phyloP scores from a whole-genome alignment of 805 yeast genomes.

The Wickerhamomyces silvicola region DNA sequence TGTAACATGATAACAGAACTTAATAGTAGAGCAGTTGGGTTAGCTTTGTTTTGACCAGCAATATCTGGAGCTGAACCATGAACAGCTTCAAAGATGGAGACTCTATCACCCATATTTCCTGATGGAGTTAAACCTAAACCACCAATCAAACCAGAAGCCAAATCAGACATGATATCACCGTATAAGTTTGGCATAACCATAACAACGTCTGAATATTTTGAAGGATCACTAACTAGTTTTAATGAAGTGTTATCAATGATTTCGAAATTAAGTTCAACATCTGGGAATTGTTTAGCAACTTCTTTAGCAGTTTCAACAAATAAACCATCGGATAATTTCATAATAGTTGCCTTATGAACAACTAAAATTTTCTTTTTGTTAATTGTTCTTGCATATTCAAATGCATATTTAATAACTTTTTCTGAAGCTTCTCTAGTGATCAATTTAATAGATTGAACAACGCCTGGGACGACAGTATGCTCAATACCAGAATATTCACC shows the following conservation, averaged over 20 bases:
- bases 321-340: constrained; percentile 97
- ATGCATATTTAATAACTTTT: constrained; percentile 94
- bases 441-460: constrained; percentile 94
- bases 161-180: constrained; percentile 98
- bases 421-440: constrained; percentile 96
- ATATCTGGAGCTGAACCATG: constrained; percentile 99
- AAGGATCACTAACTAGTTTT: constrained; percentile 83
- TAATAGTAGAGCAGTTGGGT: constrained; percentile 95
- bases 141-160: constrained; percentile 96
- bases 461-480: constrained; percentile 97
- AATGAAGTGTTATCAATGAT: constrained; percentile 93
- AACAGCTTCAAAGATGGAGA: constrained; percentile 97
- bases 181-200: constrained; percentile 98
- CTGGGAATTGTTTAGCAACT: constrained; percentile 88
- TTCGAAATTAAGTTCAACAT: constrained; percentile 74
- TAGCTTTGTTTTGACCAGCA: constrained; percentile 97
- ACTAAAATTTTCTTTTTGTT: constrained; percentile 85
- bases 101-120: constrained; percentile 98
- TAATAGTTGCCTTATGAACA: constrained; percentile 97
- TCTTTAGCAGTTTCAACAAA: constrained; percentile 90
- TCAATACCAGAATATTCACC: constrained; percentile 99
- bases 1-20: constrained; percentile 99
- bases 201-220: constrained; percentile 78
- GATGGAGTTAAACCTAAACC: constrained; percentile 98
- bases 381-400: constrained; percentile 88